A percentile compares a stretch with the other conserved stretches of the same genome.
Conservation (phyloP, 768 basidiomycete species). For the Calocera cornea region DNA sequence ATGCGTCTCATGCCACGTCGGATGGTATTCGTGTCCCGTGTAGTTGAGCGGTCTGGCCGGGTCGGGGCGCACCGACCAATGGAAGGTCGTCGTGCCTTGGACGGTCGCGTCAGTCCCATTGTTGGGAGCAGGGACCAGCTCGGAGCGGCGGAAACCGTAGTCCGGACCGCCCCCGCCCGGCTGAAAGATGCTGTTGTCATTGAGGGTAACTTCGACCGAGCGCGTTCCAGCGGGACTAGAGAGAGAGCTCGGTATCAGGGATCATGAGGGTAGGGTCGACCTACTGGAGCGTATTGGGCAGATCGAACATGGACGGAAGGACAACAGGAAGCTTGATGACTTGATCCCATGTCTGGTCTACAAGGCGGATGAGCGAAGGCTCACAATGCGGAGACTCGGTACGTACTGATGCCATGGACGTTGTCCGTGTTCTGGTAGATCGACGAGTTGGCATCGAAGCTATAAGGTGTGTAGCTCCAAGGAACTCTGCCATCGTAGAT, state of each 20-base stretch:
- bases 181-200: constrained; percentile 40
- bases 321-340: constrained; percentile 41
- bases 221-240: background rate
- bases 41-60: constrained; percentile 35
- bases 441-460: constrained; percentile 7
- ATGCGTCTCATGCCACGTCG: constrained; percentile 16
- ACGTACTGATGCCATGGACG: background rate
- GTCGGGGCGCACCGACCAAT: constrained; percentile 37
- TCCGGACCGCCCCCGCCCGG: constrained; percentile 39
- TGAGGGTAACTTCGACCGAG: background rate
- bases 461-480: constrained; percentile 3
- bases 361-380: background rate
- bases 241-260: constrained; percentile 11
- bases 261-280: background rate
- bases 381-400: no score
- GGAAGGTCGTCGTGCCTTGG: constrained; percentile 33
- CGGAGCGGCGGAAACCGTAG: constrained; percentile 44
- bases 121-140: constrained; percentile 38
- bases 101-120: constrained; percentile 31
- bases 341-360: constrained; percentile 32
- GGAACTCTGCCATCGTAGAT: constrained; percentile 5
- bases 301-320: constrained; percentile 15
- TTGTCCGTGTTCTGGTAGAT: constrained; percentile 3
- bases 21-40: constrained; percentile 42
- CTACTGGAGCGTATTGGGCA: constrained; percentile 9